phyloP scores from a whole-genome alignment of 2,329 filamentous ascomycete genomes.

The Fusarium napiforme region DNA sequence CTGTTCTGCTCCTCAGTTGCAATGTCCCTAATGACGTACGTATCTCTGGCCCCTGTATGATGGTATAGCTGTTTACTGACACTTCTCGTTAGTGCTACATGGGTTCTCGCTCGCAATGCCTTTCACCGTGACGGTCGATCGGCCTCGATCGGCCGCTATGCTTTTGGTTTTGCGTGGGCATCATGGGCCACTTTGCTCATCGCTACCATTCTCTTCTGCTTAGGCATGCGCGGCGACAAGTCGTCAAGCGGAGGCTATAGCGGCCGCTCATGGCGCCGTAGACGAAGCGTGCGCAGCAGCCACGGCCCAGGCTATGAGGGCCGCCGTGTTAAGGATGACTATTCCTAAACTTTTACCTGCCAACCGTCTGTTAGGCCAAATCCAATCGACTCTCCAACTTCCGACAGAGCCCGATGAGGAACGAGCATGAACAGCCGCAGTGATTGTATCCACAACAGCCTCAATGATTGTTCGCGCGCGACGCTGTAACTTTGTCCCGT shows the following conservation, averaged over 20 bases:
- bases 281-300: conserved; percentile 52
- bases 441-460: neutral
- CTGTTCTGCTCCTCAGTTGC: conserved; percentile 76
- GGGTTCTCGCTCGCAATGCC: conserved; percentile 74
- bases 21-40: conserved; percentile 81
- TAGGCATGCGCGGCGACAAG: conserved; percentile 66
- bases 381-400: neutral
- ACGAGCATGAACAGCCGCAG: neutral
- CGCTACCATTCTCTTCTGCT: conserved; percentile 73
- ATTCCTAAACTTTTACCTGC: conserved; percentile 57
- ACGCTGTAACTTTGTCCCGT: conserved; percentile 13
- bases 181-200: conserved; percentile 74
- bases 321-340: conserved; percentile 76
- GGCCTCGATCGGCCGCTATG: conserved; percentile 73
- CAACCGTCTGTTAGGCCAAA: neutral
- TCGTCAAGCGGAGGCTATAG: conserved; percentile 44
- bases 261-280: conserved; percentile 49
- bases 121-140: conserved; percentile 67
- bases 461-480: neutral
- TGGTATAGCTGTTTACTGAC: conserved; percentile 15
- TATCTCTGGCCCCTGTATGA: conserved; percentile 1
- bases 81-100: conserved; percentile 58
- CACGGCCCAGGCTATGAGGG: conserved; percentile 52
- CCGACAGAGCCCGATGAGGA: neutral
- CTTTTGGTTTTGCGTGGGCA: conserved; percentile 82